phyloP scores from a whole-genome alignment of 2,329 filamentous ascomycete genomes.

The Fusarium avenaceum region DNA sequence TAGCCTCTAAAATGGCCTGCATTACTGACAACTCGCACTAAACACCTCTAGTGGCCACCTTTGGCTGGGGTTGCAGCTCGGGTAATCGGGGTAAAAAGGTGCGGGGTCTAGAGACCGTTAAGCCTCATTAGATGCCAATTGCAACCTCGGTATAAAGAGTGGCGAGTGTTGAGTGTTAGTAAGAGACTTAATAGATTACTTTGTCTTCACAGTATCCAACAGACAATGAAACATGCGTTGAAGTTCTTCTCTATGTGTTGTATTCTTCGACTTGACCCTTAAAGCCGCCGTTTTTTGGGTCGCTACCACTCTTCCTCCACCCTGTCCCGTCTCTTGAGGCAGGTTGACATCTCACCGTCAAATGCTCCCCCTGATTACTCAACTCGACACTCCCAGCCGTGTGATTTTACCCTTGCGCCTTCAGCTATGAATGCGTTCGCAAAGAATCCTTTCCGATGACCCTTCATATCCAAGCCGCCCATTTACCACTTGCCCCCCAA shows the following conservation, averaged over 20 bases:
- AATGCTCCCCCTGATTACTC: neutral
- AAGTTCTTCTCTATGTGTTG: slow-evolving; percentile 32
- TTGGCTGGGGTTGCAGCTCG: slow-evolving; percentile 39
- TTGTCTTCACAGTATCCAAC: neutral
- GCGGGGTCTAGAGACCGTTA: slow-evolving; percentile 36
- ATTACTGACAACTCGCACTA: slow-evolving; percentile 37
- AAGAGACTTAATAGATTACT: neutral
- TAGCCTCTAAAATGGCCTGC: slow-evolving; percentile 41
- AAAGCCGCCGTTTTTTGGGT: slow-evolving; percentile 3
- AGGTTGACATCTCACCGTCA: neutral
- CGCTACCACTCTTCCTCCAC: slow-evolving; percentile 10
- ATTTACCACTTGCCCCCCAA: slow-evolving; percentile 9
- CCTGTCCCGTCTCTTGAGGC: slow-evolving; percentile 8
- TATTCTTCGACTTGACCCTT: slow-evolving; percentile 14
- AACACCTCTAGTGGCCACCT: slow-evolving; percentile 13
- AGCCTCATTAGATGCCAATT: slow-evolving; percentile 13
- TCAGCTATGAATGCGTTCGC: neutral
- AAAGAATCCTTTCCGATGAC: neutral
- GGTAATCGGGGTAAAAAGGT: slow-evolving; percentile 46
- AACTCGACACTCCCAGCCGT: neutral
- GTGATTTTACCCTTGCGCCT: neutral
- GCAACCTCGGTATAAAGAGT: slow-evolving; percentile 41
- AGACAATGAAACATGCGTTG: slow-evolving; percentile 24
- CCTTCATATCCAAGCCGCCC: neutral
- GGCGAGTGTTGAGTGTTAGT: slow-evolving; percentile 18